Base-by-base conservation (phyloP, 169 alveolate species). In the Prorocentrum cordatum region DNA sequence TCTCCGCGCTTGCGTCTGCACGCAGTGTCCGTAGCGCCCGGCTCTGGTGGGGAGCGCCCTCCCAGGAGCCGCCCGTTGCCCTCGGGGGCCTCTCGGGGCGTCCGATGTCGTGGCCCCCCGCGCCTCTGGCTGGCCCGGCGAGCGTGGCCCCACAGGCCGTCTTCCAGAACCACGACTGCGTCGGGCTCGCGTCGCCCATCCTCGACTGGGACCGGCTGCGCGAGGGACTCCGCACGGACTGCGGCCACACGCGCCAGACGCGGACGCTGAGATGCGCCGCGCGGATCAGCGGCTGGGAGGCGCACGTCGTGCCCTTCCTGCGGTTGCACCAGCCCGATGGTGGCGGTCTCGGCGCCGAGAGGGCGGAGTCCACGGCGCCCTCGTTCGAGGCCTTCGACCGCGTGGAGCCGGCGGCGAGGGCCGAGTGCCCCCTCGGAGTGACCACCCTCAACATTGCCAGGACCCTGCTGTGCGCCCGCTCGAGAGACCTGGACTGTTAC, bases 261-360 rank as follows among this genome's bases (percentile, higher is more conserved):
- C 39, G 39, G 50, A 70, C 82, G 31, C 38, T 70, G 82, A 59
- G 27, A 26, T 70, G 82, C 62, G 82, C 82, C 12, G 82, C 82
- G 36, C 14, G 61, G 42, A 18, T 70, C 38, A 29, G 39, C 12
- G 38, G 38, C 39, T 70, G 82, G 82, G 62, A 70, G 82, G 82
- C 22, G 75, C 27, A 5, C 61, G 61, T 18, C 24, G 61, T 38
- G 5, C 18, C 47, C 5, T 38, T 38, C 47, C 5, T 38, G 12
- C 18, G 12, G 47, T 12, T 12, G 12, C 9, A 9, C 5, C 9
- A 29, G 14, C 73, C 47, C 0, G 47, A 31, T 16, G n/a, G 10
- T 64, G n/a, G 6, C 32, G 42, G 47, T 16, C 47, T 10, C n/a
- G 35, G 24, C 18, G 35, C 33, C n/a, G 20, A 66, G 45, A 38